Evolutionary conservation across 345 rosid species (phyloP), one percentile per base, ranked within the genome.

Genomic region (Angophora floribunda): DNA sequence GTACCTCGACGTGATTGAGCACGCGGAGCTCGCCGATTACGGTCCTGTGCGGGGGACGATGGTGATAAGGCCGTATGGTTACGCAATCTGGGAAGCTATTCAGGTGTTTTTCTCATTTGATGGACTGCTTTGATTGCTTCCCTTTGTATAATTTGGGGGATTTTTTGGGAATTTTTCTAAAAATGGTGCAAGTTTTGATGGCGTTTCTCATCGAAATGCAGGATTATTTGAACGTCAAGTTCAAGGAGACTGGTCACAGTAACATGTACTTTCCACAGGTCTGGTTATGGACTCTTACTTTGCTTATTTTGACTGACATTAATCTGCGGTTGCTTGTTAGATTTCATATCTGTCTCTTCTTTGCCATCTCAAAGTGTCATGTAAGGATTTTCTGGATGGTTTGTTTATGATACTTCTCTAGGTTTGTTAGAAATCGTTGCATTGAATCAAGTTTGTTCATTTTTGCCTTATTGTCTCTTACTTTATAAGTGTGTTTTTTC

Each of bases 261-360:
- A 97, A 97, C 91, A 96, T 96, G 98, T 96, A 97, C 89, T 97
- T 97, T 85, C 99, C 99, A 5, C 99, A 97, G 98, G 98, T 95
- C 70, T 85, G 85, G n/a, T 89, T 91, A 87, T 82, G 13, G 28
- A 26, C 32, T 51, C 51, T 11, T 70, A 32, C 26, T 57, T 5
- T 90, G 75, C 75, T 50, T 89, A 9, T 87, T 36, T 89, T 67
- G 85, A 88, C 49, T 53, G 84, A 75, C 49, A 28, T 47, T 4
- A 75, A 85, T 55, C 2, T n/a, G 24, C 87, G 24, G 10, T 52
- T 55, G 65, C 51, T 41, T 36, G 0, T 24, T 57, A 57, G 65
- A 24, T 57, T 57, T 24, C 65, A 24, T 24, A 57, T 11, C 9
- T 24, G 65, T 57, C 65, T 24, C n/a, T 24, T 9, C 63, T 57